A percentile compares a stretch with the other conserved stretches of the same genome.
Conservation (phyloP, 805 yeast species). For the Monosporozyma unispora region DNA sequence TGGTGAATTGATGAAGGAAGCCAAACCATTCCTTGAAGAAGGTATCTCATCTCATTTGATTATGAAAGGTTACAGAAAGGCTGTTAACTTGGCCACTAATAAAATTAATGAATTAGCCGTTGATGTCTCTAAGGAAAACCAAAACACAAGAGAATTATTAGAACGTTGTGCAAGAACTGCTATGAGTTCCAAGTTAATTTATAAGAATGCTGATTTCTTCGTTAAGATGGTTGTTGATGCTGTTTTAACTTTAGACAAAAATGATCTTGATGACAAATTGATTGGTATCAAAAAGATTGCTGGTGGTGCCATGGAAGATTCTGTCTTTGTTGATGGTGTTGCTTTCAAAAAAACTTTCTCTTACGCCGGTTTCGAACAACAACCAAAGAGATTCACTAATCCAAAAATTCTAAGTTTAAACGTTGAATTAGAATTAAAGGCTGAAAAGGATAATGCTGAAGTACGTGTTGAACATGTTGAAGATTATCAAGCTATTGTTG, state of each 20-base stretch:
- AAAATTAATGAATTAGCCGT: constrained; percentile 69
- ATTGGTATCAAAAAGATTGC: constrained; percentile 93
- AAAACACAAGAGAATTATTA: constrained; percentile 61
- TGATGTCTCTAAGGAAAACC: constrained; percentile 42
- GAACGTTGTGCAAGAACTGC: constrained; percentile 95
- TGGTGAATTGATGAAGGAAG: constrained; percentile 88
- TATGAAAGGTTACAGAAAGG: constrained; percentile 77
- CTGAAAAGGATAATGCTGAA: constrained; percentile 98
- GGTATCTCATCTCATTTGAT: constrained; percentile 89
- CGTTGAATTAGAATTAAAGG: constrained; percentile 92
- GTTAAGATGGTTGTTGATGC: constrained; percentile 97
- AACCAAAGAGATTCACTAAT: constrained; percentile 73
- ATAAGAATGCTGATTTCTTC: constrained; percentile 79
- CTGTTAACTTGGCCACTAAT: constrained; percentile 66
- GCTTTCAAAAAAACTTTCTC: constrained; percentile 96
- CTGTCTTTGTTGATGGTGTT: constrained; percentile 82
- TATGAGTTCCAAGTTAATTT: constrained; percentile 89
- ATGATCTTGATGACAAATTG: constrained; percentile 76
- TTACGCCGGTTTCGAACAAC: constrained; percentile 98
- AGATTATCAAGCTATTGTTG: constrained; percentile 93
- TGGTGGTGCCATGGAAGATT: constrained; percentile 95
- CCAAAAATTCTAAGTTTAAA: constrained; percentile 82
- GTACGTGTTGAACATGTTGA: constrained; percentile 89
- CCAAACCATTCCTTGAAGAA: constrained; percentile 86
- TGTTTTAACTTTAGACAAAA: constrained; percentile 75